Conservation (phyloP, 768 basidiomycete species). For the Solioccasus polychromus region DNA sequence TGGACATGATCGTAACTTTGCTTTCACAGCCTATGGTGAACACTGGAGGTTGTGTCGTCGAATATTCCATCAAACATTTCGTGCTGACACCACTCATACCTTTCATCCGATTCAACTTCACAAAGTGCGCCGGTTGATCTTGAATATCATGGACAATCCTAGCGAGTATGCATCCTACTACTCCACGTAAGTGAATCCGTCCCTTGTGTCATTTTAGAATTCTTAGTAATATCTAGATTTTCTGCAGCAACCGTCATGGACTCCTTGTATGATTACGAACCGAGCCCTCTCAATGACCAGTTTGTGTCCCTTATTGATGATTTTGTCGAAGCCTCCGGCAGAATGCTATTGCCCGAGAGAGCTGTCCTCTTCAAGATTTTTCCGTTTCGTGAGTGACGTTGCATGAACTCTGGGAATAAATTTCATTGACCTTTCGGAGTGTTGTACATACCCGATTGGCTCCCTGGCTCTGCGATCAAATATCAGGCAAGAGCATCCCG, state of each 20-base stretch:
- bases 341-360: constrained; percentile 1
- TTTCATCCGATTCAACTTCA: constrained; percentile 18
- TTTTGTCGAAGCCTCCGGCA: background rate
- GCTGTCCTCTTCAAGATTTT: constrained; percentile 4
- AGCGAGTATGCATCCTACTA: background rate
- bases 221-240: too few relatives aligned
- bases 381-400: constrained; percentile 14
- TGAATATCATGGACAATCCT: constrained; percentile 10
- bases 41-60: constrained; percentile 9
- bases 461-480: constrained; percentile 39
- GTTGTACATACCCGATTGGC: constrained; percentile 28
- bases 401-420: too few relatives aligned
- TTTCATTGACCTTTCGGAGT: constrained; percentile 1
- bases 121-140: constrained; percentile 8
- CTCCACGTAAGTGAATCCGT: constrained; percentile 8
- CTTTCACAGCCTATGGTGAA: background rate
- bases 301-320: constrained; percentile 6
- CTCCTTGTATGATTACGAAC: constrained; percentile 18
- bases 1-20: background rate
- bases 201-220: too few relatives aligned
- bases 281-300: constrained; percentile 5
- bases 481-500: constrained; percentile 22
- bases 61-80: constrained; percentile 19
- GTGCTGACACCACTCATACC: background rate
- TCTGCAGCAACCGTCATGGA: too few relatives aligned